Base-by-base conservation (phyloP, 2,329 filamentous ascomycete species). In the Calonectria henricotiae region DNA sequence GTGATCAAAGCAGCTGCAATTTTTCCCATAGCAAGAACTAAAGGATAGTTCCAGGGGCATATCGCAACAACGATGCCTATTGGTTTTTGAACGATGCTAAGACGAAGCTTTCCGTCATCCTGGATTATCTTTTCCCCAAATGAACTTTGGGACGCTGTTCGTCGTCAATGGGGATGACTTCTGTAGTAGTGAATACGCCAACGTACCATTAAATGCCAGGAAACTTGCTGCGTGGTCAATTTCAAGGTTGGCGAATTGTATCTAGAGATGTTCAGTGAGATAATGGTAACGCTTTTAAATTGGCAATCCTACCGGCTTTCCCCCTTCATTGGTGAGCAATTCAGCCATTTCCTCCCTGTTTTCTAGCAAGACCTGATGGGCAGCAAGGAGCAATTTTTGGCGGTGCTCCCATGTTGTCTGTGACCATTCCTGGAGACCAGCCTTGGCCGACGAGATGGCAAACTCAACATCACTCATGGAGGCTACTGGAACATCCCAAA, bases 1-100 rank as follows among this genome's bases (percentile, higher is more conserved):
- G 89, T 88, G 44, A 90, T 72, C 4, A 91, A 76, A 2, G 87
- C 86, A 0, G 88, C 86, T 1, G 83, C 85, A 43, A 91, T 80
- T 78, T 91, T 91, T 63, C 84, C 84, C 25, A 84, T 76, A 8
- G 82, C 83, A 5, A 63, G 30, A 13, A 63, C 41, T 2, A 63
- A n/a, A 6, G 61, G 61, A 17, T 39, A 58, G 51, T 58, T 58
- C 51, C 51, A 58, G 5, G 51, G 51, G 20, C 51, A 58, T 25
- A 58, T 58, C 9, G 60, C 51, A 17, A 17, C 51, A 17, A 58
- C 51, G 11, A 58, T 37, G 13, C 51, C 51, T 3, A 58, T 11
- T 13, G 51, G 51, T 12, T 58, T 58, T 23, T 27, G 51, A 12
- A 39, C 32, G 3, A 58, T 39, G 20, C 32, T 58, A 3, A 58